These are phyloP conservation scores for Pseudocercospora musae DNA, from an alignment of 2,329 filamentous ascomycete species.

Conservation along the genomic window DNA sequence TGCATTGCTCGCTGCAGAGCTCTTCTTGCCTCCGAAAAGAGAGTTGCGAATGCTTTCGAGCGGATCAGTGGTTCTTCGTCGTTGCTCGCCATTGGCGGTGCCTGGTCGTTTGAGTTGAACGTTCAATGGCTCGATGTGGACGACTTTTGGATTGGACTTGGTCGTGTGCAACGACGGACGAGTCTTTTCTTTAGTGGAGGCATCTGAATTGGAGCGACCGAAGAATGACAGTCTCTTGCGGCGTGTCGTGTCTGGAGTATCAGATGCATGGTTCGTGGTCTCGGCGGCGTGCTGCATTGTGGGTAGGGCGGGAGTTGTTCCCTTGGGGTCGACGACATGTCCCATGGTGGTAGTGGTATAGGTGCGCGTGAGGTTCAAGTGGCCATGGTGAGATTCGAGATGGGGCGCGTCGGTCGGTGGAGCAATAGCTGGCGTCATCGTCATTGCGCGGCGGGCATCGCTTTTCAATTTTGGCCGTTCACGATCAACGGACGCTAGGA, in stretches of 20 bases:
- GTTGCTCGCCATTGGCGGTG: constrained; percentile 15
- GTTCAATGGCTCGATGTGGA: constrained; percentile 3
- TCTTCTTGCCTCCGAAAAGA: constrained; percentile 22
- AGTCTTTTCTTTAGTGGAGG: constrained; percentile 14
- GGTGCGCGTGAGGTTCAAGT: constrained; percentile 3
- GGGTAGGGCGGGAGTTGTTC: constrained; percentile 11
- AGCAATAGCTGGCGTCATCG: constrained; percentile 14
- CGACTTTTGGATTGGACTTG: constrained; percentile 5
- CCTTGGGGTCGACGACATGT: not conserved
- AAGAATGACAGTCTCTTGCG: constrained; percentile 29
- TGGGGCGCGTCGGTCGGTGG: not conserved
- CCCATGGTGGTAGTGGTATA: constrained; percentile 8
- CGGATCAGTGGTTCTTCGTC: constrained; percentile 24
- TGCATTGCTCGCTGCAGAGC: not conserved
- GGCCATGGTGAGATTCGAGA: constrained; percentile 6
- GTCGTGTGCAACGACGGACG: constrained; percentile 15
- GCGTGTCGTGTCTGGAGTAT: constrained; percentile 19
- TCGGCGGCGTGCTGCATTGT: constrained; percentile 8
- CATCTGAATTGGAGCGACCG: constrained; percentile 24
- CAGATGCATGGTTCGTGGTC: constrained; percentile 9
- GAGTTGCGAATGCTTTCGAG: constrained; percentile 28
- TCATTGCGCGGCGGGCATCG: constrained; percentile 13
- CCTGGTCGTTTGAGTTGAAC: constrained; percentile 16
- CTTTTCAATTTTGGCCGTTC: constrained; percentile 11
- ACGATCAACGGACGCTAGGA: constrained; percentile 13